Evolutionary conservation across 78 protist genomes (phyloP).

Genomic region (Pigoraptor vietnamica): DNA sequence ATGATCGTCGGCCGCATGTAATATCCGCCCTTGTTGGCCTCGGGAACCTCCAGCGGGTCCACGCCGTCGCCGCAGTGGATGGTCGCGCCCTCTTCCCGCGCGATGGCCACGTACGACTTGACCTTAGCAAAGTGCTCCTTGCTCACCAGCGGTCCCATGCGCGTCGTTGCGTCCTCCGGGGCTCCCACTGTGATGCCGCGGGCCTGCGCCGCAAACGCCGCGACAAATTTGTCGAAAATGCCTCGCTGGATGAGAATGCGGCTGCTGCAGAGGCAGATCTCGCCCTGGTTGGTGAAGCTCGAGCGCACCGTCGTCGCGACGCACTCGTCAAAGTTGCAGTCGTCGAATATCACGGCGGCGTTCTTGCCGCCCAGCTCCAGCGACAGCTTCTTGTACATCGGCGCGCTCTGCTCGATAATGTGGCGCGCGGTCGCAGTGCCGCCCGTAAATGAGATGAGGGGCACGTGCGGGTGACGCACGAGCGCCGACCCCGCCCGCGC

Average conservation of each 20-base stretch:
- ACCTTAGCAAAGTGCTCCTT: slow-evolving; percentile 59
- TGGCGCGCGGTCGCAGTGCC: slow-evolving; percentile 69
- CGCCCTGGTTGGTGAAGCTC: slow-evolving; percentile 51
- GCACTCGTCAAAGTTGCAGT: slow-evolving; percentile 26
- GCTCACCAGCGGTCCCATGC: slow-evolving; percentile 68
- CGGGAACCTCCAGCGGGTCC: slow-evolving; percentile 22
- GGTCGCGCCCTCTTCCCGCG: slow-evolving; percentile 64
- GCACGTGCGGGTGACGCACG: slow-evolving; percentile 57
- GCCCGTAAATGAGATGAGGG: slow-evolving; percentile 80
- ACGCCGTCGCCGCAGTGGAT: slow-evolving; percentile 1
- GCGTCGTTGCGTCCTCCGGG: slow-evolving; percentile 29
- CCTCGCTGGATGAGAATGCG: slow-evolving; percentile 64
- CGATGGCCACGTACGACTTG: slow-evolving; percentile 51
- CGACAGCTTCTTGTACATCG: slow-evolving; percentile 58
- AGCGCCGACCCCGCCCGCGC: slow-evolving; percentile 45
- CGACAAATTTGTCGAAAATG: slow-evolving; percentile 65
- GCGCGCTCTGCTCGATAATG: slow-evolving; percentile 40
- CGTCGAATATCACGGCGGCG: slow-evolving; percentile 68
- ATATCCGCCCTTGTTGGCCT: slow-evolving; percentile 33
- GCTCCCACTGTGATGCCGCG: slow-evolving; percentile 54
- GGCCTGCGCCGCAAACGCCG: slow-evolving; percentile 33
- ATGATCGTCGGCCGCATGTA: slow-evolving; percentile 71
- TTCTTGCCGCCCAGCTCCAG: slow-evolving; percentile 92
- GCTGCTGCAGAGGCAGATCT: slow-evolving; percentile 84
- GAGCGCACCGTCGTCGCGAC: slow-evolving; percentile 20